phyloP scores from a whole-genome alignment of 345 rosid genomes.

The Camelina laxa region DNA sequence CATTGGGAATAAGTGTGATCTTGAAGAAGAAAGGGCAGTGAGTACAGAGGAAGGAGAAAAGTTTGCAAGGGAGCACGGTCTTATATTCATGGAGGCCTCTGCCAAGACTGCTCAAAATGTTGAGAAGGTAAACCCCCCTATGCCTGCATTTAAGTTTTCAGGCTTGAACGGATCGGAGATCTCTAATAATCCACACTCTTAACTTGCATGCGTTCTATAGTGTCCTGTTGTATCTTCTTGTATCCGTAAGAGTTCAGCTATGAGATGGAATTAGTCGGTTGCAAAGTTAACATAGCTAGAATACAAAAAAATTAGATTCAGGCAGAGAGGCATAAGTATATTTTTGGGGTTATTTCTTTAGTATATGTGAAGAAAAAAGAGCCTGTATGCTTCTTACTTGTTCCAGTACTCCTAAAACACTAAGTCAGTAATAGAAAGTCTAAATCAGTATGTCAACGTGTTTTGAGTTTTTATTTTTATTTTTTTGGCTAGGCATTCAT shows the following conservation, averaged over 20 bases:
- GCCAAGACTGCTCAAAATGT: constrained; percentile 97
- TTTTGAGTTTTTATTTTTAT: too few relatives aligned
- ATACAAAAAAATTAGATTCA: background rate
- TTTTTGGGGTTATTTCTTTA: background rate
- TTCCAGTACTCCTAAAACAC: background rate
- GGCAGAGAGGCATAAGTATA: background rate
- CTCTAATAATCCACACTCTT: background rate
- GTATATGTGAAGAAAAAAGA: background rate
- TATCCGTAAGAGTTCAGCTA: background rate
- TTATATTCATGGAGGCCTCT: constrained; percentile 97
- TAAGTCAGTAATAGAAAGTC: background rate
- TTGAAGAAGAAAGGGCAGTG: constrained; percentile 87
- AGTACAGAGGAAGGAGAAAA: constrained; percentile 93
- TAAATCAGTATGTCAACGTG: constrained; percentile 1
- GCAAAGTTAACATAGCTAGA: background rate
- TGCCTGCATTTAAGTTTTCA: constrained; percentile 9
- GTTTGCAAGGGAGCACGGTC: constrained; percentile 90
- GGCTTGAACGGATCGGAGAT: background rate
- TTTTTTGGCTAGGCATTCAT: constrained; percentile 70
- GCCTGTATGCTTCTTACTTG: background rate
- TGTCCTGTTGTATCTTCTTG: background rate
- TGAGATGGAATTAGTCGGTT: background rate
- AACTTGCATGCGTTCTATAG: constrained; percentile 11
- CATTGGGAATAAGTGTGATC: constrained; percentile 90
- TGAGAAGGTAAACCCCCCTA: constrained; percentile 60